Percentiles rank a stretch among this genome's conserved stretches.
These are phyloP conservation scores for Ceriops tagal DNA, from an alignment of 345 rosid genomes.

Conservation along the genomic window DNA sequence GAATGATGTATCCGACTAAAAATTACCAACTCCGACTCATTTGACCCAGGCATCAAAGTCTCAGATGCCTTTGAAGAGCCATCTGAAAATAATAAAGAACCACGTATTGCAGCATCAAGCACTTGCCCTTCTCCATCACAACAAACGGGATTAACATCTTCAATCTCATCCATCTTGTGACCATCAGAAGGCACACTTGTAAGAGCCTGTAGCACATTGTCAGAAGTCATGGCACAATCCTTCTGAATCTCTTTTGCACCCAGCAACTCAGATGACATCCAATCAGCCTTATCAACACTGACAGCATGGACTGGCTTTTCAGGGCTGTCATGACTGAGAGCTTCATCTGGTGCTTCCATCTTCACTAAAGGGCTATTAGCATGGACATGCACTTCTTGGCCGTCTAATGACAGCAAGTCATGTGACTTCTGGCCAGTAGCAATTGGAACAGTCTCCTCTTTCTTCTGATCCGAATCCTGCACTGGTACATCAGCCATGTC, in stretches of 20 bases:
- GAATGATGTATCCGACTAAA: conserved; percentile 96
- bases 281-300: conserved; percentile 30
- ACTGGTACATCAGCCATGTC: conserved; percentile 25
- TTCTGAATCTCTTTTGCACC: conserved; percentile 19
- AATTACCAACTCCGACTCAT: conserved; percentile 69
- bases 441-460: conserved; percentile 21
- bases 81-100: conserved; percentile 37
- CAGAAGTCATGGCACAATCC: not conserved
- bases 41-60: conserved; percentile 51
- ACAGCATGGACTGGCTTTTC: conserved; percentile 21
- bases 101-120: conserved; percentile 27
- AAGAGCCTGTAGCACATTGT: conserved; percentile 15
- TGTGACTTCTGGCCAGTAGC: not conserved
- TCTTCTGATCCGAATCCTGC: conserved; percentile 16
- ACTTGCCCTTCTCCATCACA: conserved; percentile 21
- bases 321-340: conserved; percentile 11
- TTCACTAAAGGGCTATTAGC: conserved; percentile 4
- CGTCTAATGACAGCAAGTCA: conserved; percentile 17
- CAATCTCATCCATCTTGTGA: conserved; percentile 8
- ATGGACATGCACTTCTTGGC: conserved; percentile 14
- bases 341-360: conserved; percentile 16
- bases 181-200: conserved; percentile 7
- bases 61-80: conserved; percentile 38
- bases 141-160: conserved; percentile 9
- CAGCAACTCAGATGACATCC: conserved; percentile 18